Conservation (phyloP, 352 stramenopile genomes). For the Sclerospora graminicola region DNA sequence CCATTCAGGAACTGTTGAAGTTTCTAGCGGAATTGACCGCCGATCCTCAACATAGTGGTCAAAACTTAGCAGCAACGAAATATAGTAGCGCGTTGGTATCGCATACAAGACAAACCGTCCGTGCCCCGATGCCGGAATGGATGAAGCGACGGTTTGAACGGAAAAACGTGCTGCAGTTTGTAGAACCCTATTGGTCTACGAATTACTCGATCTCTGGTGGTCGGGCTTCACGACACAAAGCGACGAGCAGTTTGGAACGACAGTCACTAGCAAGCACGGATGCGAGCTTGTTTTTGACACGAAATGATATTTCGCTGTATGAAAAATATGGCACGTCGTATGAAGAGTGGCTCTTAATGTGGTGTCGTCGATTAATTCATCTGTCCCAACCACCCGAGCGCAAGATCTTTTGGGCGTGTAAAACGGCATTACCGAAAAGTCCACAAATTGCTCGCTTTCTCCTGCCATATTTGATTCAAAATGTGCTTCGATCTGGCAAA, state of each 20-base stretch:
- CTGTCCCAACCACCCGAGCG: conserved; percentile 71
- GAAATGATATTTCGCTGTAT: conserved; percentile 55
- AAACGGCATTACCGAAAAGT: conserved; percentile 47
- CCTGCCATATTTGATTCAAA: conserved; percentile 80
- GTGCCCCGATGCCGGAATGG: conserved; percentile 59
- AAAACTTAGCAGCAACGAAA: conserved; percentile 24
- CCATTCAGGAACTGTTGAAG: conserved; percentile 80
- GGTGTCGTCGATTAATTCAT: conserved; percentile 65
- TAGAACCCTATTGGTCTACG: conserved; percentile 86
- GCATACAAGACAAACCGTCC: conserved; percentile 7
- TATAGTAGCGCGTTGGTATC: conserved; percentile 3
- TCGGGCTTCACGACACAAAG: conserved; percentile 11
- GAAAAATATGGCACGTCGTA: conserved; percentile 67
- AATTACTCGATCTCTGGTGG: conserved; percentile 48
- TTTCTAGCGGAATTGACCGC: conserved; percentile 67
- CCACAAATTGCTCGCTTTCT: conserved; percentile 71
- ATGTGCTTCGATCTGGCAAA: conserved; percentile 61
- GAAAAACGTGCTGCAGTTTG: conserved; percentile 78
- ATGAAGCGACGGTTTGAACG: conserved; percentile 78
- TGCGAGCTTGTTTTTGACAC: conserved; percentile 8
- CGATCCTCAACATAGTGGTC: conserved; percentile 63
- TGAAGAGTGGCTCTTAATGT: conserved; percentile 74
- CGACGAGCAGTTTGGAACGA: conserved; percentile 3
- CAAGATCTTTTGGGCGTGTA: conserved; percentile 76
- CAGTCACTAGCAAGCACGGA: conserved; percentile 14